Evolutionary conservation across 192 early-diverging fungal genomes (phyloP), one percentile per base, ranked within the genome.

Genomic region (Chytriomyces sp.): DNA sequence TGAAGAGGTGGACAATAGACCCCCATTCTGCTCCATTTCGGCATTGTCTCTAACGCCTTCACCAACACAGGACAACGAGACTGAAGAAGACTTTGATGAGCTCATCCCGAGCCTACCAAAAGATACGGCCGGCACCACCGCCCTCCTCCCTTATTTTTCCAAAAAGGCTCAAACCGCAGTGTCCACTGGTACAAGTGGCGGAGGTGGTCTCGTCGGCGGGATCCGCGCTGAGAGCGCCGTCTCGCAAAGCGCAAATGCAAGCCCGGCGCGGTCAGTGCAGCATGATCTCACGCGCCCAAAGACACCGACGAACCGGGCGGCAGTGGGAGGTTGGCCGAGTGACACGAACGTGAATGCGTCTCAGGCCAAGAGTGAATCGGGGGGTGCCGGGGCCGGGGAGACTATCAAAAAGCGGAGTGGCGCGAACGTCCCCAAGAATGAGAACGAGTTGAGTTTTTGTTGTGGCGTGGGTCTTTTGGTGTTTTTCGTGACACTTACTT

Each of bases 1-100:
- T 44, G 78, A 84, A 1, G 82, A 82, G 5, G 81, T 78, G 58
- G 79, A 63, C 36, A 32, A 31, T 3, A 49, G n/a, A n/a, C n/a
- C n/a, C n/a, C 56, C 33, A 63, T 57, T 74, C 12, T n/a, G 65
- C 28, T 68, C 7, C 12, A 54, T 52, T 38, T 22, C 3, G 4
- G 61, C 2, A n/a, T 62, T 49, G 22, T 49, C 14, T 49, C 2
- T 49, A 14, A 49, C 44, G 14, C 2, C 1, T 49, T 49, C 30
- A 22, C 66, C 14, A 3, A 25, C 12, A 12, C 38, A 77, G 39
- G 73, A 75, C 12, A 61, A 79, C n/a, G 74, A 59, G 2, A 22
- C 52, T 0, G 70, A 76, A 26, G 74, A 80, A 56, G 52, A 67
- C 10, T 44, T 62, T 73, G 60, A 73, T 25, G 26, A 49, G 39